Conservation (phyloP, 805 yeast genomes). For the Candida oleophila region DNA sequence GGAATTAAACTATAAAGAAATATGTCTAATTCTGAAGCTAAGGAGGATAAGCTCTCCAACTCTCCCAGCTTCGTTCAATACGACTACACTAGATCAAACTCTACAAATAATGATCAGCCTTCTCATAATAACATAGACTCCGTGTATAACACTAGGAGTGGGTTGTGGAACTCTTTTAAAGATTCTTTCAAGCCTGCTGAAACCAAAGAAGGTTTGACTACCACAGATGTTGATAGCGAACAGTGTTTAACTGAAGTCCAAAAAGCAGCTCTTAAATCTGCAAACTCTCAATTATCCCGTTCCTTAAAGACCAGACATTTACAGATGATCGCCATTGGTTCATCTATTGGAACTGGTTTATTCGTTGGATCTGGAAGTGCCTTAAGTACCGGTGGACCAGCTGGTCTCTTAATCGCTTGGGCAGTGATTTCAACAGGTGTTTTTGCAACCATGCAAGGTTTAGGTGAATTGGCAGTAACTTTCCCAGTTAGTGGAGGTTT, state of each 20-base stretch:
- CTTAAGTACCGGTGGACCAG: conserved; percentile 60
- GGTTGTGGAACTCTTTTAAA: conserved; percentile 23
- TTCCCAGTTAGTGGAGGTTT: conserved; percentile 67
- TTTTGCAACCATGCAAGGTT: conserved; percentile 57
- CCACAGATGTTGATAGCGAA: conserved; percentile 12
- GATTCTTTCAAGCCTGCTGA: conserved; percentile 38
- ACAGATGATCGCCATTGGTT: conserved; percentile 68
- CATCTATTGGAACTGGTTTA: conserved; percentile 67
- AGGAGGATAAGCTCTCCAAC: neutral
- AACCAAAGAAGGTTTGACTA: conserved; percentile 17
- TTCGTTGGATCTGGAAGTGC: conserved; percentile 65
- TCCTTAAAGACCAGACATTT: conserved; percentile 56
- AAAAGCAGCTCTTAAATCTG: conserved; percentile 32
- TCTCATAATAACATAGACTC: neutral
- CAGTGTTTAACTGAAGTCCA: conserved; percentile 25
- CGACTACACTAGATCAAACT: neutral
- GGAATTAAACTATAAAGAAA: no score
- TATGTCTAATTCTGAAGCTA: neutral
- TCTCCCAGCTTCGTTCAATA: neutral
- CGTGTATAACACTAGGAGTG: neutral
- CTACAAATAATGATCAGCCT: neutral
- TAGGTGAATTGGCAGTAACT: conserved; percentile 59
- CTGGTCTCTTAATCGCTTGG: conserved; percentile 58
- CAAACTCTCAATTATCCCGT: conserved; percentile 57
- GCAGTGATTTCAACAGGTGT: conserved; percentile 54